These are phyloP conservation scores for Saccharomycopsis capsularis DNA, from an alignment of 805 yeast genomes.

Conservation along the genomic window DNA sequence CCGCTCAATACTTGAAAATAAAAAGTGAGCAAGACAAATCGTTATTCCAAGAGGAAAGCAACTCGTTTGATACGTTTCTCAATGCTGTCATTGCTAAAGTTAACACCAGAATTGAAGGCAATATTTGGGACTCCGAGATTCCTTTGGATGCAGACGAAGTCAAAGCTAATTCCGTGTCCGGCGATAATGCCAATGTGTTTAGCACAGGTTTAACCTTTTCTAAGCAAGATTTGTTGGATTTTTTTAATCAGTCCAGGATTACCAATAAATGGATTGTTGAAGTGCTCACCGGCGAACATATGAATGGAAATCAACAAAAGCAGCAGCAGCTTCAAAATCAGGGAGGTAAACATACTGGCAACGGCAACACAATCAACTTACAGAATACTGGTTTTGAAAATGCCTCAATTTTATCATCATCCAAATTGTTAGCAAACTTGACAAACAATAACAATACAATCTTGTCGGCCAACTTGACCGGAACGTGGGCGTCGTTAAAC, in stretches of 20 bases:
- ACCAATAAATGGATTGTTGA: conserved; percentile 19
- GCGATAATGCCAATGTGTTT: not conserved
- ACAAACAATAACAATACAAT: conserved; percentile 1
- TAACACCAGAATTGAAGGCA: conserved; percentile 1
- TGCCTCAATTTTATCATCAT: conserved; percentile 3
- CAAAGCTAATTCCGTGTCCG: not conserved
- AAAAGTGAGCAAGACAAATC: not conserved
- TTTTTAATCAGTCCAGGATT: not conserved
- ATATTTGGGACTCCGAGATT: conserved; percentile 7
- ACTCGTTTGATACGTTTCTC: not conserved
- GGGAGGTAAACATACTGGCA: not conserved
- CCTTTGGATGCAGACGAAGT: not conserved
- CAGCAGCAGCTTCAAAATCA: not conserved
- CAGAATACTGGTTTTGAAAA: conserved; percentile 5
- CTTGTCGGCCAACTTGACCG: not conserved
- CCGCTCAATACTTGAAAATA: conserved; percentile 7
- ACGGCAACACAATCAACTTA: not conserved
- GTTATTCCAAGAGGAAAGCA: not conserved
- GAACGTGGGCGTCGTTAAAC: not conserved
- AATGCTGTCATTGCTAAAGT: conserved; percentile 3
- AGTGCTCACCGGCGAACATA: not conserved
- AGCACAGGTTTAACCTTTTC: conserved; percentile 1
- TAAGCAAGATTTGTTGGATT: conserved; percentile 7
- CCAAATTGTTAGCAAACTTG: conserved; percentile 4
- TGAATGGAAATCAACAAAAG: not conserved